A percentile compares a stretch with the other conserved stretches of the same genome.
These are phyloP conservation scores for Scytalidium lignicola DNA, from an alignment of 2,329 filamentous ascomycete genomes.

Conservation along the genomic window DNA sequence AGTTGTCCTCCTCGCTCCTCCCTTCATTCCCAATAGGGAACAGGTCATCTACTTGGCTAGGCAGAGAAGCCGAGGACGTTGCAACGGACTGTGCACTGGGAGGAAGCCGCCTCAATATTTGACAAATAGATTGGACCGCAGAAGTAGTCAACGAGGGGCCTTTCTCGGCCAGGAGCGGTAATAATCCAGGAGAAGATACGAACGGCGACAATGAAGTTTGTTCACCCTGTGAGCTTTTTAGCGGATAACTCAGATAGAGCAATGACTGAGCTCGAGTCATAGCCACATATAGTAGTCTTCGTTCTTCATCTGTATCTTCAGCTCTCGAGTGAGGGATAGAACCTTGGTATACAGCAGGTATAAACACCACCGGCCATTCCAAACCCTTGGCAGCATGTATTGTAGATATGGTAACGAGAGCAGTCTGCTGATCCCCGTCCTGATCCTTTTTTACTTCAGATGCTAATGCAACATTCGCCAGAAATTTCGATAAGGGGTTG, in stretches of 20 bases:
- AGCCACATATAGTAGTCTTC: conserved; percentile 85
- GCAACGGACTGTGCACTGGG: conserved; percentile 43
- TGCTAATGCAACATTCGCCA: conserved; percentile 87
- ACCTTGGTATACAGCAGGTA: conserved; percentile 83
- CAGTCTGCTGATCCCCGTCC: conserved; percentile 48
- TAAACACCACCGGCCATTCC: conserved; percentile 94
- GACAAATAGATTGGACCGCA: conserved; percentile 61
- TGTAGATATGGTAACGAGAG: conserved; percentile 83
- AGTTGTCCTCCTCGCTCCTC: conserved; percentile 26
- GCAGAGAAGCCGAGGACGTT: conserved; percentile 44
- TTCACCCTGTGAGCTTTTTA: conserved; percentile 59
- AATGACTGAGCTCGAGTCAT: conserved; percentile 91
- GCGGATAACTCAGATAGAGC: conserved; percentile 78
- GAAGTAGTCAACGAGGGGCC: conserved; percentile 66
- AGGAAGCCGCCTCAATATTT: conserved; percentile 61
- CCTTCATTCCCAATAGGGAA: conserved; percentile 60
- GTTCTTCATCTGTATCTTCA: conserved; percentile 82
- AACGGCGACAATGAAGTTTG: conserved; percentile 68
- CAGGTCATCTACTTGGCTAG: conserved; percentile 58
- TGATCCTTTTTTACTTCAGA: conserved; percentile 67
- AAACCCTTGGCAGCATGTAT: conserved; percentile 95
- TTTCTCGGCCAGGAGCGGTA: conserved; percentile 47
- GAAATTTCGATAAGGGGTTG: conserved; percentile 64
- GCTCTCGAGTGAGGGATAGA: conserved; percentile 85
- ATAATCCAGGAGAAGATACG: conserved; percentile 51